Evolutionary conservation across 805 yeast species (phyloP), one percentile per base, ranked within the genome.

Genomic region (Suhomyces tanzawaensis): DNA sequence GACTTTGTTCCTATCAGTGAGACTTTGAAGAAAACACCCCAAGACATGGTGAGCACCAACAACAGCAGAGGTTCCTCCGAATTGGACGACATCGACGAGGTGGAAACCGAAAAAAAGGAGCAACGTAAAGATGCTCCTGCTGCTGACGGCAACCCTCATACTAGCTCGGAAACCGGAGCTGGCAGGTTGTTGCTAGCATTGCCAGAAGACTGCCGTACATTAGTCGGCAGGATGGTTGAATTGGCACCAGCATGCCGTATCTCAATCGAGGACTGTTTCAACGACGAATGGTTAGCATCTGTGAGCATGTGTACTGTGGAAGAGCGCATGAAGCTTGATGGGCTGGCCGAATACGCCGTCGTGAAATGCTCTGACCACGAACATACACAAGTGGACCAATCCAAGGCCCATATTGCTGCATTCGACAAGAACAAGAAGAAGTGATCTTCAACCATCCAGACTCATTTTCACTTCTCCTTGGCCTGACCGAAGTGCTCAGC

Each of bases 321-420:
- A 36, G 72, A 69, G 39, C 46, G 54, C 11, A 30, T 72, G 39
- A 70, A 64, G 25, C 60, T 60, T 15, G 61, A 65, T 32, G 69
- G 66, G 17, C 55, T 64, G 11, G 40, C 66, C 27, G 60, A 66
- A 37, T 60, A 56, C 53, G 66, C 58, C 27, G 68, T 65, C 7
- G 51, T 59, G 29, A 63, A 62, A 23, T 77, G 80, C 15, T 60
- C 67, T 6, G 81, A 79, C 52, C 98, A 90, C 57, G 72, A 72
- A 23, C 98, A 90, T 58, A 87, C 96, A 1, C 78, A 77, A 47
- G 97, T 90, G 35, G 96, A 89, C 49, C 95, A 86, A 58, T 81
- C 87, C 43, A 95, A 87, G 51, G 98, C 98, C 0, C 98, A 90
- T 60, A 90, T 90, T 64, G 96, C 97, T 8, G 83, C 90, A 42